Base-by-base conservation (phyloP, 495 filamentous ascomycete genomes). In the Hypoxylon lienhwacheense region DNA sequence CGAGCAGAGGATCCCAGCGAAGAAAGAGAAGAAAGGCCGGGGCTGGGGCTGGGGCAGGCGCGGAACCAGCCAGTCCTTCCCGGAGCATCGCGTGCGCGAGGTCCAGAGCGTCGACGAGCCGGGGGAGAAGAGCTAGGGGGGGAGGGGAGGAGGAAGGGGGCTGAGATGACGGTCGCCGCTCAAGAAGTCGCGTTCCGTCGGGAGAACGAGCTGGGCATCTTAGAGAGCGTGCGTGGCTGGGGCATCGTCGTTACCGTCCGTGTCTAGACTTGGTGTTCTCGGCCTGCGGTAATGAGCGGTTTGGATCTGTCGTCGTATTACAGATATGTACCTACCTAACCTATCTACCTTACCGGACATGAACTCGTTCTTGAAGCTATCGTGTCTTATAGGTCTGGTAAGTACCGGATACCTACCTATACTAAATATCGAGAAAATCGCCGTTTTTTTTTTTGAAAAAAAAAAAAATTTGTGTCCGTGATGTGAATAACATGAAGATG, bases 201-300 rank as follows among this genome's bases (percentile, higher is more conserved):
- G 33, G 74, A 79, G 67, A 83, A 80, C 50, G 70, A 73, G 3
- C 66, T 81, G 49, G 80, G 80, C 0, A 53, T 83, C 7, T 76
- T 70, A 61, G 78, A 80, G 51, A 79, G 73, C n/a, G 44, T 63
- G 50, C 69, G 57, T 0, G 80, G 80, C 0, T 80, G 70, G 60
- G 76, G 70, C 8, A 65, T 81, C 61, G 71, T 82, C 20, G 31
- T 76, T 7, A 53, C 60, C 14, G 64, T 81, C 1, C 59, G 55
- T 4, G 60, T 77, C 1, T 48, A 32, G 20, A 54, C 50, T 3
- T 64, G 53, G 60, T 22, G 32, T 8, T 19, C 14, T 2, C 8
- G 0, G 31, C 16, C 26, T 21, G 8, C 1, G 12, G 4, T 12
- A 5, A 28, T 31, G 7, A 11, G 10, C 22, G 41, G 8, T 31